A percentile compares a stretch with the other conserved stretches of the same genome.
Conservation (phyloP, 1,284 basidiomycete species). For the Kalmanozyma brasiliensis region DNA sequence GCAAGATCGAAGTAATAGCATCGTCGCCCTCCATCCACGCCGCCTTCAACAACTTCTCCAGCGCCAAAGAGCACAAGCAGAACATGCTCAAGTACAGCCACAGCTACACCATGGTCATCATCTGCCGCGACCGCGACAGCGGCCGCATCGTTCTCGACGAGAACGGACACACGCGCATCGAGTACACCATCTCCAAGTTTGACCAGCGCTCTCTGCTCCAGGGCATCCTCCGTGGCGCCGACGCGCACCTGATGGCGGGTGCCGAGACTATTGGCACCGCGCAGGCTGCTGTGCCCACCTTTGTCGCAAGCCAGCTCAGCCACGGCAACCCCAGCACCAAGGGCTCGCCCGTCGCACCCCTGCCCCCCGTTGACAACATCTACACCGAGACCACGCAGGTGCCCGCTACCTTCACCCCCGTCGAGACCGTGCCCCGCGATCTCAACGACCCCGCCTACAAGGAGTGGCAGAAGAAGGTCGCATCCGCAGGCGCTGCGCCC, state of each 20-base stretch:
- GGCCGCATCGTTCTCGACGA: constrained; percentile 69
- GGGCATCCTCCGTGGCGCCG: constrained; percentile 68
- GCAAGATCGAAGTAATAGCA: constrained; percentile 70
- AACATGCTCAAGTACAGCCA: constrained; percentile 66
- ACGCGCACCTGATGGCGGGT: constrained; percentile 69
- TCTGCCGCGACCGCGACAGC: constrained; percentile 64
- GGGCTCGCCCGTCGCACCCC: constrained; percentile 10
- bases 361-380: constrained; percentile 23
- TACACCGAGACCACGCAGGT: constrained; percentile 58
- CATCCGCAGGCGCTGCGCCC: constrained; percentile 47
- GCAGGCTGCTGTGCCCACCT: constrained; percentile 62
- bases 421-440: constrained; percentile 53
- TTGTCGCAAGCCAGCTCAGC: constrained; percentile 16
- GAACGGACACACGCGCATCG: constrained; percentile 66
- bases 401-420: constrained; percentile 53
- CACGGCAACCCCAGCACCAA: constrained; percentile 10
- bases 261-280: constrained; percentile 69
- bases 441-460: constrained; percentile 56
- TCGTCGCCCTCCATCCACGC: constrained; percentile 68
- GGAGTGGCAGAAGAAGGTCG: constrained; percentile 63
- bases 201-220: constrained; percentile 68
- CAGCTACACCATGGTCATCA: constrained; percentile 64
- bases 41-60: constrained; percentile 66
- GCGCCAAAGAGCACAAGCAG: constrained; percentile 67
- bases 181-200: constrained; percentile 68